Conservation (phyloP, 805 yeast species). For the Saturnispora hagleri region DNA sequence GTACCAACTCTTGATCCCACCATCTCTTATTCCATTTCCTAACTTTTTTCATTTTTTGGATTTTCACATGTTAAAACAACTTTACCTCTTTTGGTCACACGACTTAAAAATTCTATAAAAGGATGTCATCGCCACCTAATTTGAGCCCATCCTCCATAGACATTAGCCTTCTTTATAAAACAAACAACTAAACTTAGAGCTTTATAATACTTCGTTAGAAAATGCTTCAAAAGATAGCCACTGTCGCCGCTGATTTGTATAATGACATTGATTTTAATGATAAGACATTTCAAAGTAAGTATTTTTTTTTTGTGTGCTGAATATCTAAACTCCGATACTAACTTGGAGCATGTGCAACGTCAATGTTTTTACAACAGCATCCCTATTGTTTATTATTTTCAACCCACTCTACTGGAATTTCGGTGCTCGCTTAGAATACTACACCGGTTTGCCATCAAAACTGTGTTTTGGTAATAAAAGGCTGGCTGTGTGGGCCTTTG, state of each 20-base stretch:
- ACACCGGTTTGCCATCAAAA: conserved; percentile 66
- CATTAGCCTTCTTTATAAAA: not conserved
- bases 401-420: conserved; percentile 95
- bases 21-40: not conserved
- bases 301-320: not conserved
- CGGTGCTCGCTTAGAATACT: conserved; percentile 81
- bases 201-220: too few relatives aligned
- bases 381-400: conserved; percentile 67
- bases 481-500: conserved; percentile 78
- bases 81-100: not conserved
- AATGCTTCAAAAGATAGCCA: not conserved
- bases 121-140: not conserved
- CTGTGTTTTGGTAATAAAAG: conserved; percentile 55
- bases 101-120: not conserved
- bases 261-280: conserved; percentile 19
- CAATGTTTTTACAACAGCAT: conserved; percentile 23
- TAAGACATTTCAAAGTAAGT: conserved; percentile 21
- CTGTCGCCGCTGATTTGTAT: conserved; percentile 11
- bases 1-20: not conserved
- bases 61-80: not conserved
- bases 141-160: not conserved
- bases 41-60: not conserved
- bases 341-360: not conserved
- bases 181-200: not conserved
- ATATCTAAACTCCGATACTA: not conserved